phyloP scores from a whole-genome alignment of 2,329 filamentous ascomycete species.

The Fusarium illudens region DNA sequence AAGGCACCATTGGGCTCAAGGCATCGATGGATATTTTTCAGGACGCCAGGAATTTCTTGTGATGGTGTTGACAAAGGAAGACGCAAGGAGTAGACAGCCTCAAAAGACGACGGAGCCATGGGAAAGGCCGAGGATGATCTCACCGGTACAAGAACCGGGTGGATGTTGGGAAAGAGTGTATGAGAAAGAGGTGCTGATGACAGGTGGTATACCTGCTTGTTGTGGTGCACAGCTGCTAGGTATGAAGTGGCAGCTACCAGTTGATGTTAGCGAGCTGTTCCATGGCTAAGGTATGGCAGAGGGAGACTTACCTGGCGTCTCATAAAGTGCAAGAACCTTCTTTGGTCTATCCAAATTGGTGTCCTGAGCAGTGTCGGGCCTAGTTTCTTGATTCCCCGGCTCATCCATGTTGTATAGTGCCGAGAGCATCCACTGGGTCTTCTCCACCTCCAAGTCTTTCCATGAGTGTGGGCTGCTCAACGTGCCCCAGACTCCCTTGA shows the following conservation, averaged over 20 bases:
- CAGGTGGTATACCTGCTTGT: conserved; percentile 25
- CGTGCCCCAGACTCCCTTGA: conserved; percentile 6
- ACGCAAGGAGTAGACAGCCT: conserved; percentile 60
- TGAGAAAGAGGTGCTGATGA: conserved; percentile 37
- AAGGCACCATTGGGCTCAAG: conserved; percentile 64
- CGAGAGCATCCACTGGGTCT: conserved; percentile 68
- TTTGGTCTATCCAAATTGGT: conserved; percentile 3
- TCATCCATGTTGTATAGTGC: conserved; percentile 58
- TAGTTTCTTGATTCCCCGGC: neutral
- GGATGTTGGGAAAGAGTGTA: conserved; percentile 51
- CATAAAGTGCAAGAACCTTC: conserved; percentile 26
- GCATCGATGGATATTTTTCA: conserved; percentile 66
- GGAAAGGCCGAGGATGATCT: conserved; percentile 49
- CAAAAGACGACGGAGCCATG: conserved; percentile 54
- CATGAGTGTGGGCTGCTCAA: neutral
- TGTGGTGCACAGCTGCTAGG: conserved; percentile 18
- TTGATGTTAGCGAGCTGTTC: neutral
- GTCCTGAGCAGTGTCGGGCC: conserved; percentile 39
- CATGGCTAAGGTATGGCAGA: fast-evolving
- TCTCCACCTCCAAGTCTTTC: conserved; percentile 57
- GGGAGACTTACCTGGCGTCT: conserved; percentile 16
- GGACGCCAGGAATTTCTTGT: conserved; percentile 62
- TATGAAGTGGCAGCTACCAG: conserved; percentile 21
- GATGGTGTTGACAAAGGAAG: conserved; percentile 66
- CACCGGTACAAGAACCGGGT: conserved; percentile 51